These are phyloP conservation scores for Penicillium olsonii DNA, from an alignment of 2,329 filamentous ascomycete genomes.

Conservation along the genomic window DNA sequence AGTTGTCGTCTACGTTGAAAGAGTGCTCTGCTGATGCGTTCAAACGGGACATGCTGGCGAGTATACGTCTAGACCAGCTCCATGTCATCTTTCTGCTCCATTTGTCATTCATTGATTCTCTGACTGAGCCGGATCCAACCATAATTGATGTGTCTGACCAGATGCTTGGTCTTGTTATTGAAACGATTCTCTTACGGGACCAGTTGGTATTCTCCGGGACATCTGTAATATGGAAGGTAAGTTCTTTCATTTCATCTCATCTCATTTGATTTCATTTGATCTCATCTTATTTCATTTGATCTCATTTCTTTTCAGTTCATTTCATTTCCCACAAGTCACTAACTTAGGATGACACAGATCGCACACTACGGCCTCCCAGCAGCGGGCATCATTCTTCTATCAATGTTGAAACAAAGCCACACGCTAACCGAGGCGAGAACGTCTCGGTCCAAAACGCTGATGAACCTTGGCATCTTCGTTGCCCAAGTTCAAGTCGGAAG, in stretches of 20 bases:
- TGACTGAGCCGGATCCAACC: conserved; percentile 24
- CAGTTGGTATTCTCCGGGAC: conserved; percentile 30
- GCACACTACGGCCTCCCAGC: conserved; percentile 33
- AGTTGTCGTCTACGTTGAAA: conserved; percentile 21
- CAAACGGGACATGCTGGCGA: conserved; percentile 28
- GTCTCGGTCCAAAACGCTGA: conserved; percentile 20
- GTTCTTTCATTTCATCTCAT: too few relatives aligned
- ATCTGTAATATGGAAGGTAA: conserved; percentile 30
- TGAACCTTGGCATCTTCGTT: conserved; percentile 30
- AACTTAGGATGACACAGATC: conserved; percentile 16
- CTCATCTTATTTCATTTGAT: too few relatives aligned
- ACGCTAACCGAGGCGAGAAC: conserved; percentile 7
- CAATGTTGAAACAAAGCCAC: conserved; percentile 25
- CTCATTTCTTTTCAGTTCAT: too few relatives aligned
- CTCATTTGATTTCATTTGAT: too few relatives aligned
- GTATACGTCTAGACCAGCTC: conserved; percentile 27
- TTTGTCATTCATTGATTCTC: conserved; percentile 22
- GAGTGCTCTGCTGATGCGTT: conserved; percentile 23
- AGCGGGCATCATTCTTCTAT: conserved; percentile 30
- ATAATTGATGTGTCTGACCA: conserved; percentile 29
- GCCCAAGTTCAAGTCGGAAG: conserved; percentile 29
- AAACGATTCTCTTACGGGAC: conserved; percentile 27
- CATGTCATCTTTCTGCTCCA: conserved; percentile 29
- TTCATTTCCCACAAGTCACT: background rate
- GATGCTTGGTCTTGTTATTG: conserved; percentile 29